phyloP scores from a whole-genome alignment of 1,284 basidiomycete genomes.

The Volvariella surrecta region DNA sequence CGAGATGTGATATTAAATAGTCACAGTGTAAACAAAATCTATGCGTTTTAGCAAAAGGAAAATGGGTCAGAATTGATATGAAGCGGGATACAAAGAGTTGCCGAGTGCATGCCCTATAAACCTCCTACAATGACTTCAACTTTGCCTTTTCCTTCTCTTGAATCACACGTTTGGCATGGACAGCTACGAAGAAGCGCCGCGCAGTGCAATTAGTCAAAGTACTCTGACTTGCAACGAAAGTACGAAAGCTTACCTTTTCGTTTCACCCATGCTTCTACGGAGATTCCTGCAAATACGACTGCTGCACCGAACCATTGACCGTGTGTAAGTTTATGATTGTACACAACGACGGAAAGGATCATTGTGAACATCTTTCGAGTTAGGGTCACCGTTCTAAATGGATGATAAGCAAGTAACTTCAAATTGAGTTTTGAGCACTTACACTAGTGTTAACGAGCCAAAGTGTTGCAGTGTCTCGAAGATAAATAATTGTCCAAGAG shows the following conservation, averaged over 20 bases:
- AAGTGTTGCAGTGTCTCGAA: slow-evolving; percentile 97
- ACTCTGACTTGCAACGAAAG: not conserved
- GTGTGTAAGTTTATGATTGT: slow-evolving; percentile 76
- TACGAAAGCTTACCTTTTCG: slow-evolving; percentile 50
- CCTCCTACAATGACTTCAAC: slow-evolving; percentile 58
- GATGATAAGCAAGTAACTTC: not conserved
- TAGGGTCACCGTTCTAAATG: slow-evolving; percentile 77
- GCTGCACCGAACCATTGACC: slow-evolving; percentile 91
- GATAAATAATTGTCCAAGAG: slow-evolving; percentile 94
- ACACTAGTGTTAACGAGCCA: slow-evolving; percentile 91
- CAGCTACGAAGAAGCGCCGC: slow-evolving; percentile 27
- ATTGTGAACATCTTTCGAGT: slow-evolving; percentile 99
- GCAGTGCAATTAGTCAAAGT: slow-evolving; percentile 3
- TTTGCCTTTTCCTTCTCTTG: slow-evolving; percentile 76
- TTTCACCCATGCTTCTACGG: slow-evolving; percentile 87
- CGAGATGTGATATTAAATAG: too few species aligned
- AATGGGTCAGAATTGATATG: too few species aligned
- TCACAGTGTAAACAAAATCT: too few species aligned
- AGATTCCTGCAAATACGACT: slow-evolving; percentile 91
- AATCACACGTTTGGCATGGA: slow-evolving; percentile 70
- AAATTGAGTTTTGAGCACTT: slow-evolving; percentile 25
- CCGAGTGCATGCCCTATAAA: too few species aligned
- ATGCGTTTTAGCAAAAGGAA: too few species aligned
- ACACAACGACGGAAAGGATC: slow-evolving; percentile 91
- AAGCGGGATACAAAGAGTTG: too few species aligned